Evolutionary conservation across 2,329 filamentous ascomycete species (phyloP).

Genomic region (Neurospora sp.): DNA sequence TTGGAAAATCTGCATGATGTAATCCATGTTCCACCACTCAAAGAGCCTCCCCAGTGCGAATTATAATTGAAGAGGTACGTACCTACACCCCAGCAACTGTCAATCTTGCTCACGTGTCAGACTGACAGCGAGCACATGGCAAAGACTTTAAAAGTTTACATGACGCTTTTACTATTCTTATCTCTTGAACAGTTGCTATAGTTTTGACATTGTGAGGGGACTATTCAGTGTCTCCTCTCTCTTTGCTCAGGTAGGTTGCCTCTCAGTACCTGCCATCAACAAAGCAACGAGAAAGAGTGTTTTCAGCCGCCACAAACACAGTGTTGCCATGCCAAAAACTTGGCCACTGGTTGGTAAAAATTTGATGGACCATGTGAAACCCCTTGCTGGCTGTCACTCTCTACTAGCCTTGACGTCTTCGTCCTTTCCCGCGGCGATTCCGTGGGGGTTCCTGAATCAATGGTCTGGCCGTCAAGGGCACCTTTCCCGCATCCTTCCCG

Average conservation of each 20-base stretch:
- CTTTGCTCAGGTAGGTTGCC: background rate
- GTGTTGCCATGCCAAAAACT: slow-evolving; percentile 6
- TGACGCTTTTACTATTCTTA: background rate
- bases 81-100: background rate
- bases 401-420: background rate
- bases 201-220: background rate
- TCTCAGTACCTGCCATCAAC: background rate
- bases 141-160: background rate
- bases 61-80: background rate
- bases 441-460: background rate
- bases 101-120: background rate
- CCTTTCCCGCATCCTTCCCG: slow-evolving; percentile 7
- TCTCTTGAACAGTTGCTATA: background rate
- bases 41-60: slow-evolving; percentile 6
- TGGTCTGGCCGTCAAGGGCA: slow-evolving; percentile 5
- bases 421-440: slow-evolving; percentile 2
- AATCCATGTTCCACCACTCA: slow-evolving; percentile 1
- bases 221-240: background rate
- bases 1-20: slow-evolving; percentile 11
- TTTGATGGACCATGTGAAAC: slow-evolving; percentile 17
- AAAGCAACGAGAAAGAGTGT: background rate
- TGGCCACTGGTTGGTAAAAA: slow-evolving; percentile 13
- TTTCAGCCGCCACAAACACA: slow-evolving; percentile 1
- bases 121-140: background rate
- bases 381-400: slow-evolving; percentile 4